phyloP scores from a whole-genome alignment of 352 stramenopile species.

The Globisporangium nodosum region DNA sequence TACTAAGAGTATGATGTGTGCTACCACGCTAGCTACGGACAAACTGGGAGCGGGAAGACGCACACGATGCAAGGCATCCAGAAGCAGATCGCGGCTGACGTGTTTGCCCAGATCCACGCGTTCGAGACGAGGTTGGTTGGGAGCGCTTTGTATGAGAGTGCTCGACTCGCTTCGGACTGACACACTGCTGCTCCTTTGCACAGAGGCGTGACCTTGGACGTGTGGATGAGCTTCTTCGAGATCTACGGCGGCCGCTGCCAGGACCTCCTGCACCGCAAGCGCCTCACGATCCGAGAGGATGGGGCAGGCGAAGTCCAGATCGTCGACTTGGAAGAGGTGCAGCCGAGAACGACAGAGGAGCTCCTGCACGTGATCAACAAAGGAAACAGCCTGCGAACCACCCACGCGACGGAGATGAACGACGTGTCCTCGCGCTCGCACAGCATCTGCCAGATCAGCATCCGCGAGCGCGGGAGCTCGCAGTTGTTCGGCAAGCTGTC shows the following conservation, averaged over 20 bases:
- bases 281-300: slow-evolving; percentile 93
- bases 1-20: not conserved
- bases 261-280: slow-evolving; percentile 89
- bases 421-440: slow-evolving; percentile 94
- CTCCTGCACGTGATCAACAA: slow-evolving; percentile 92
- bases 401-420: slow-evolving; percentile 95
- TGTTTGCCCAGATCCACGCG: slow-evolving; percentile 70
- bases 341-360: slow-evolving; percentile 82
- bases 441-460: slow-evolving; percentile 93
- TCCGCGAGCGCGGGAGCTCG: slow-evolving; percentile 50
- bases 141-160: not conserved
- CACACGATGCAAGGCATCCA: slow-evolving; percentile 93
- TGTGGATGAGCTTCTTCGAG: slow-evolving; percentile 95
- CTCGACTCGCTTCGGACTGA: no score
- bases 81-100: slow-evolving; percentile 63
- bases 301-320: slow-evolving; percentile 93
- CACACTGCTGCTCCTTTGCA: not conserved
- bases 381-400: slow-evolving; percentile 92
- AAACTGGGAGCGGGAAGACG: slow-evolving; percentile 92
- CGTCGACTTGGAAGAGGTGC: slow-evolving; percentile 92
- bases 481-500: slow-evolving; percentile 86
- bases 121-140: slow-evolving; percentile 27
- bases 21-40: slow-evolving; percentile 56
- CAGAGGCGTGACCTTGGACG: slow-evolving; percentile 60
- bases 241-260: slow-evolving; percentile 96